Evolutionary conservation across 192 early-diverging fungal genomes (phyloP).

Genomic region (Rhizophagus prolifer): DNA sequence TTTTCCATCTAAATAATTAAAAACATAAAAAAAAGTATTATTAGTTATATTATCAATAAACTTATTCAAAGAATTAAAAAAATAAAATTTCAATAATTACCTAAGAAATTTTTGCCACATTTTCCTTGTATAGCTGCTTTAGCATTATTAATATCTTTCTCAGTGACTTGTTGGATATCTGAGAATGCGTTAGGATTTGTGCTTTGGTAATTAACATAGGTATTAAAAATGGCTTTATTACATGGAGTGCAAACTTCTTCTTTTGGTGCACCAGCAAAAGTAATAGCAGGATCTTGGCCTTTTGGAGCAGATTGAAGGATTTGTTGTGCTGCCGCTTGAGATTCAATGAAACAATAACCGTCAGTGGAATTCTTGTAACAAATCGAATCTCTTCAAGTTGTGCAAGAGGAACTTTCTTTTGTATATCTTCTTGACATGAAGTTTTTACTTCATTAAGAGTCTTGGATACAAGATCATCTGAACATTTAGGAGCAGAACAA

Average conservation of each 20-base stretch:
- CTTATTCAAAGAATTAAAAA: background rate
- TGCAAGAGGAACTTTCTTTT: background rate
- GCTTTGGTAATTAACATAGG: background rate
- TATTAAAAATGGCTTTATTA: background rate
- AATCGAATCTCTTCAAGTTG: background rate
- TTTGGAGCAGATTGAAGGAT: background rate
- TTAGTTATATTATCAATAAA: background rate
- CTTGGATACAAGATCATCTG: background rate
- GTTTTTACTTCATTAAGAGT: background rate
- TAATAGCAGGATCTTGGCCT: background rate
- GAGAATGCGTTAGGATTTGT: background rate
- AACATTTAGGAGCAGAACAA: background rate
- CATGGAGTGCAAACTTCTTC: background rate
- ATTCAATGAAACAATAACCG: constrained; percentile 6
- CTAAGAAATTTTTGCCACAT: background rate
- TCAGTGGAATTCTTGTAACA: background rate
- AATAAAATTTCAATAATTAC: background rate
- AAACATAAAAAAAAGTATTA: background rate
- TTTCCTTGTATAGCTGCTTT: background rate
- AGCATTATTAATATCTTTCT: background rate
- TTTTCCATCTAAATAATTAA: background rate
- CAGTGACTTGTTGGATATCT: background rate
- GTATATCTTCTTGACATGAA: background rate
- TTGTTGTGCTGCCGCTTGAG: background rate
- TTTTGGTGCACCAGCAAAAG: background rate